Conservation (phyloP, 1,284 basidiomycete species). For the Pulchroboletus neoregius region DNA sequence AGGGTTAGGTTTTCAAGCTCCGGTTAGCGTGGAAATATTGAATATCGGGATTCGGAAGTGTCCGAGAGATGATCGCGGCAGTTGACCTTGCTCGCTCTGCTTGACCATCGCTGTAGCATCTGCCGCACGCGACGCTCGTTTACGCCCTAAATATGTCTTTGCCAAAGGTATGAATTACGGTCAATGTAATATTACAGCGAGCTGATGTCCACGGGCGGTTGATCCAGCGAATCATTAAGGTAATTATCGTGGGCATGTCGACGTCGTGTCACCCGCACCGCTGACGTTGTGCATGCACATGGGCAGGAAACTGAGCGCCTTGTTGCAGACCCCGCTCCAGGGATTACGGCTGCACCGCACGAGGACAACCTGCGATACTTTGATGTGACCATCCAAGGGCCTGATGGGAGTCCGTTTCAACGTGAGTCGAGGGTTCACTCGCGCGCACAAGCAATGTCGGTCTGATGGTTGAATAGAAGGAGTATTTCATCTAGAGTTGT, state of each 20-base stretch:
- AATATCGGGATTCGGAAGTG: constrained; percentile 17
- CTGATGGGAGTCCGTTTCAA: constrained; percentile 91
- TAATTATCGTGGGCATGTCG: constrained; percentile 23
- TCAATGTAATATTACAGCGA: background rate
- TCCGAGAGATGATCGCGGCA: constrained; percentile 3
- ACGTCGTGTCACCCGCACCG: constrained; percentile 17
- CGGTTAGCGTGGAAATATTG: constrained; percentile 21
- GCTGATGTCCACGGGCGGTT: constrained; percentile 16
- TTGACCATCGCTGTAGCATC: constrained; percentile 19
- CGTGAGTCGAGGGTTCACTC: constrained; percentile 49
- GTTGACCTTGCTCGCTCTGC: constrained; percentile 1
- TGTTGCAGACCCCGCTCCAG: constrained; percentile 92
- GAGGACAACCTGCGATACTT: constrained; percentile 99
- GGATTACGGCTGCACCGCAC: constrained; percentile 90
- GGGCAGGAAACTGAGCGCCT: constrained; percentile 93
- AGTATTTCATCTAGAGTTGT: constrained; percentile 92
- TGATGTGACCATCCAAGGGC: constrained; percentile 95
- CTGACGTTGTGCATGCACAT: constrained; percentile 17
- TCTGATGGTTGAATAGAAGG: constrained; percentile 61
- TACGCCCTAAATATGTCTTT: constrained; percentile 28
- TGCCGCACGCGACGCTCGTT: constrained; percentile 16
- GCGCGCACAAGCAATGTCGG: background rate
- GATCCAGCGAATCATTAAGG: constrained; percentile 56
- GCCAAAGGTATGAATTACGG: constrained; percentile 25
- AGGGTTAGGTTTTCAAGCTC: no score